Evolutionary conservation across 805 yeast species (phyloP), one percentile per base, ranked within the genome.

Genomic region (Saccharomycopsis microspora): DNA sequence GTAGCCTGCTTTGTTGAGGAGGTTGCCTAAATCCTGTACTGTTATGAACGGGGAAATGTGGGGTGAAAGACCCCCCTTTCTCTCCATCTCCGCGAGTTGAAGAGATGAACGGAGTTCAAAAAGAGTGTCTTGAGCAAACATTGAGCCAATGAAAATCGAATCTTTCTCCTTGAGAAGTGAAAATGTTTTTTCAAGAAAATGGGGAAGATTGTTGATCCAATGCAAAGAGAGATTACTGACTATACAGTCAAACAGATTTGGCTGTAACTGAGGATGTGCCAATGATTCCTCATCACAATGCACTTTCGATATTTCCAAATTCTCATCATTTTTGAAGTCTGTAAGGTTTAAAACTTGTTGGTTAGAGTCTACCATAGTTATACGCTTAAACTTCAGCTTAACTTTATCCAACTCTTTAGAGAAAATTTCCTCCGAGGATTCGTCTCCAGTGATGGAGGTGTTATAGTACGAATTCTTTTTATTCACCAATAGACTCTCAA

Each of bases 201-300:
- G 67, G 0, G 95, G 95, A n/a, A 86, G 69, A 56, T 86, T 89
- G 57, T 86, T 86, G 50, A 84, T 78, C 95, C 95, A 86, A 61
- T 86, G 95, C 59, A 86, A 59, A 28, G 85, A 73, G 54, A 85
- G 61, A 59, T 83, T 85, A 2, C 88, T 80, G 3, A 86, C 60
- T 2, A 85, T 83, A 3, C 87, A 83, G 60, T 85, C 89, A 57
- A 72, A 82, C 19, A 69, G 63, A 45, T 69, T 64, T 5, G 64
- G 55, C 35, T 45, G 57, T 32, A 79, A 62, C 9, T 60, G 58
- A 3, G 67, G 67, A 51, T 72, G 72, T 48, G 65, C 65, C 56
- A 78, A 71, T 4, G 61, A 47, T 59, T 85, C 95, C 57, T 86
- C 95, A 59, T 86, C 93, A 3, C 74, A 75, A 5, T 72, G 76